phyloP scores from a whole-genome alignment of 768 basidiomycete genomes.

The Boletus barrowsii region DNA sequence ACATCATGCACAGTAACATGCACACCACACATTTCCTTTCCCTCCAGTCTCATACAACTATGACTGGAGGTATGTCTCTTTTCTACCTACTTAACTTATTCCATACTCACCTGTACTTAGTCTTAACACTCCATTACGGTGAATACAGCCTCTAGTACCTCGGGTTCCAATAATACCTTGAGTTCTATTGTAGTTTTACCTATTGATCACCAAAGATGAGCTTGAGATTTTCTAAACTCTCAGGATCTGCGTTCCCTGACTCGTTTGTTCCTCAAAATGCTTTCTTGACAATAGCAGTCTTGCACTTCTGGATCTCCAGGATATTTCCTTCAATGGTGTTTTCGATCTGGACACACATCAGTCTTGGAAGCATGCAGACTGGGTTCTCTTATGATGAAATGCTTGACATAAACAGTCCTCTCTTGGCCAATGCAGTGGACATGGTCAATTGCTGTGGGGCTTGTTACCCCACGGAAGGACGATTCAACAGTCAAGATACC shows the following conservation, averaged over 20 bases:
- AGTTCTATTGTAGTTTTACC: not conserved
- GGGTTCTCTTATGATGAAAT: slow-evolving; percentile 67
- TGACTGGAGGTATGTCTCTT: too few species aligned
- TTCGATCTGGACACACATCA: slow-evolving; percentile 47
- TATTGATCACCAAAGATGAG: slow-evolving; percentile 23
- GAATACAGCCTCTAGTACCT: too few species aligned
- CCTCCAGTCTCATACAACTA: too few species aligned
- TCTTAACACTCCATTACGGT: too few species aligned
- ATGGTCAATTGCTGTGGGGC: too few species aligned
- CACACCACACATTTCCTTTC: too few species aligned
- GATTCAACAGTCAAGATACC: slow-evolving; percentile 41
- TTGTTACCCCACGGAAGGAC: too few species aligned
- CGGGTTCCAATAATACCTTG: too few species aligned
- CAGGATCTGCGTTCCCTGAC: slow-evolving; percentile 50
- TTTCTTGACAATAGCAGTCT: slow-evolving; percentile 83
- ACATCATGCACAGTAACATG: too few species aligned
- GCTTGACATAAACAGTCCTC: slow-evolving; percentile 77
- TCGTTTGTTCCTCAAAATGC: slow-evolving; percentile 63
- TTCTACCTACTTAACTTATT: too few species aligned
- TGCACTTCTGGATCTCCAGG: slow-evolving; percentile 77
- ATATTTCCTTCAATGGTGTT: slow-evolving; percentile 81
- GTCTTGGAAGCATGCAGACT: not conserved
- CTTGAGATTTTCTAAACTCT: slow-evolving; percentile 78
- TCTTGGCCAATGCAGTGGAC: slow-evolving; percentile 86
- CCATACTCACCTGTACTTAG: too few species aligned